phyloP scores from a whole-genome alignment of 2,329 filamentous ascomycete genomes.

The Penicillium italicum region DNA sequence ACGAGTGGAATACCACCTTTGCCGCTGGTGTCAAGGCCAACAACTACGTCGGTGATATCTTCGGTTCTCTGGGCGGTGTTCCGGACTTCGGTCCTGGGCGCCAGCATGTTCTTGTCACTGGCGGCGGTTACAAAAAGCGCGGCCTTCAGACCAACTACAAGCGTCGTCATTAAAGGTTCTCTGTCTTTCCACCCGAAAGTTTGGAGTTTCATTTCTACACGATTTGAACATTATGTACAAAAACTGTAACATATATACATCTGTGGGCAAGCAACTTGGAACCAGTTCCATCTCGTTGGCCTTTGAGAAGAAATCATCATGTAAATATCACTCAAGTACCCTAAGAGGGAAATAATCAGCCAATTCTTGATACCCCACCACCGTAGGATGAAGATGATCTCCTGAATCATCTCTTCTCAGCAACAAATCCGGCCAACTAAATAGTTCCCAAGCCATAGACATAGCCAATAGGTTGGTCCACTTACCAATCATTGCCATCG shows the following conservation, averaged over 20 bases:
- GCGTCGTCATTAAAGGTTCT: constrained; percentile 8
- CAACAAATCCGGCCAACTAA: constrained; percentile 57
- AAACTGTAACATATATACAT: neutral
- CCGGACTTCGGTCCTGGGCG: constrained; percentile 59
- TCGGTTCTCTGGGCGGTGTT: constrained; percentile 62
- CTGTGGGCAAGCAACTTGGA: neutral
- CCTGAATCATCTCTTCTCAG: constrained; percentile 57
- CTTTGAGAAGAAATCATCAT: neutral
- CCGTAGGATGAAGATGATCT: constrained; percentile 63
- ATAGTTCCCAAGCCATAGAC: neutral
- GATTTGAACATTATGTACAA: neutral
- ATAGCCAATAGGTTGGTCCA: neutral
- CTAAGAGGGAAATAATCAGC: constrained; percentile 57
- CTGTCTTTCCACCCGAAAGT: neutral
- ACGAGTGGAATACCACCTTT: constrained; percentile 59
- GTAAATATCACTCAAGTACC: constrained; percentile 42
- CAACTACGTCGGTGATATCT: constrained; percentile 70
- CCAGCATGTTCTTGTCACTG: constrained; percentile 16
- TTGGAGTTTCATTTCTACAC: neutral
- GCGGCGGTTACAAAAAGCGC: constrained; percentile 23
- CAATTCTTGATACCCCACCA: constrained; percentile 57
- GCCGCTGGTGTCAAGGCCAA: constrained; percentile 53
- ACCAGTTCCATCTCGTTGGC: neutral
- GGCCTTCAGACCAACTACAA: constrained; percentile 2
- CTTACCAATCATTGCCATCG: constrained; percentile 54